Base-by-base conservation (phyloP, 2,329 filamentous ascomycete species). In the Colletotrichum sp. region DNA sequence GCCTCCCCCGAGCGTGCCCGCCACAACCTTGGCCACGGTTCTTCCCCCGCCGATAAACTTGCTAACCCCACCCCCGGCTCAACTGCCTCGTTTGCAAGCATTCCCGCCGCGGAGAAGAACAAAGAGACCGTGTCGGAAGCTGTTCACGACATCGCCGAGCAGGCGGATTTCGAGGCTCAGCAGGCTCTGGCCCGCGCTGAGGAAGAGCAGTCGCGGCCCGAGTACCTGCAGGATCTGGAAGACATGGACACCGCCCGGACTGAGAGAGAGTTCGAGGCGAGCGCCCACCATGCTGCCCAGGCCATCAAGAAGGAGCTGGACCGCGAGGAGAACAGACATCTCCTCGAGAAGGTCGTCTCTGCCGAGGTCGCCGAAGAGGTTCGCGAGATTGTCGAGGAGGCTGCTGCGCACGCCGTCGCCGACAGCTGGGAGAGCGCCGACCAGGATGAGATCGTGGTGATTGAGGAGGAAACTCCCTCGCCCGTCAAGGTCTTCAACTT, bases 391-490 rank as follows among this genome's bases (percentile, higher is more conserved):
- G 88, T 92, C 66, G 91, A 93, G 64, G 89, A 91, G 75, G 87
- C 89, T 48, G 89, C 90, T 67, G 88, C 91, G 77, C 71, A 91
- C 26, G 87, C 90, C 26, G 89, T 96, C 63, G 94, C 92, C n/a
- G 96, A 98, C 78, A 96, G 93, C 85, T 98, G 96, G 96, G 96
- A 98, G 87, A 98, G 93, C 78, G 95, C 94, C 6, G 95, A 96
- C 71, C 92, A 93, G 77, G 93, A 94, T 75, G 90, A 92, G 81
- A 89, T 92, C 82, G 88, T 90, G 24, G 88, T 90, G 63, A 90
- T 92, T 38, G 94, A 95, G 83, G 92, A 94, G 79, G 92, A 93
- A 74, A 90, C 92, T 67, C 85, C 91, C 6, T 87, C 89, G 61
- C 89, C 92, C 30, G 92, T 98, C 78, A 93, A 92, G 82, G 96